Conservation (phyloP, 768 basidiomycete genomes). For the Collybia nuda region DNA sequence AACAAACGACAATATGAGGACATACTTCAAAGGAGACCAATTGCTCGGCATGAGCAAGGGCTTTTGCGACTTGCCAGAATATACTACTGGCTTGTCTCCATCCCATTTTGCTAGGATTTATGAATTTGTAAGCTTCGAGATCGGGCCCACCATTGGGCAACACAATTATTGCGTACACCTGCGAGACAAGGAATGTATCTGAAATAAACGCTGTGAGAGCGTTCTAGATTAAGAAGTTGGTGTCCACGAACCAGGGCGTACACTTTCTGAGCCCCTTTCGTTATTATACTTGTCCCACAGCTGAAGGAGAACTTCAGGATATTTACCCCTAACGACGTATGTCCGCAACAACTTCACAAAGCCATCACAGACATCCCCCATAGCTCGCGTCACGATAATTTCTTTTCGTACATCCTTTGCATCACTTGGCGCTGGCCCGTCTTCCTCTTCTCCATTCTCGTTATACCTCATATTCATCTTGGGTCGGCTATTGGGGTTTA, state of each 20-base stretch:
- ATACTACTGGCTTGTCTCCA: constrained; percentile 89
- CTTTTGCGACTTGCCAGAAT: constrained; percentile 86
- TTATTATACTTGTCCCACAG: constrained; percentile 87
- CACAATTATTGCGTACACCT: constrained; percentile 88
- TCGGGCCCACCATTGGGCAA: constrained; percentile 90
- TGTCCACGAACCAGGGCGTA: constrained; percentile 66
- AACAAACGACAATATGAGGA: neutral
- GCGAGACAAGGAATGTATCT: constrained; percentile 77
- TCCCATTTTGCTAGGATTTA: constrained; percentile 48
- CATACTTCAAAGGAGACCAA: constrained; percentile 85
- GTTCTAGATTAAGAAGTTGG: neutral
- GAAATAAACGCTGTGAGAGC: neutral
- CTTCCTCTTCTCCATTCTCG: constrained; percentile 32
- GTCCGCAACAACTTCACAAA: constrained; percentile 83
- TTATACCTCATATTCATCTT: constrained; percentile 8
- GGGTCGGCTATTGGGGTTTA: constrained; percentile 3
- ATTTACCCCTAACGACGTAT: constrained; percentile 83
- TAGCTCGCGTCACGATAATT: constrained; percentile 70
- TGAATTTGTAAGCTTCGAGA: constrained; percentile 81
- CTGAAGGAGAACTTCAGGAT: constrained; percentile 74
- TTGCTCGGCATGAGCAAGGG: constrained; percentile 79
- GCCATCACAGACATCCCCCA: constrained; percentile 74
- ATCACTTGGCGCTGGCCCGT: constrained; percentile 70
- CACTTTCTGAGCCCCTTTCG: constrained; percentile 76
- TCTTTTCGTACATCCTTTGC: constrained; percentile 79